Evolutionary conservation across 305 asterid genomes (phyloP), one percentile per base, ranked within the genome.

Genomic region (Fraxinus velutina): DNA sequence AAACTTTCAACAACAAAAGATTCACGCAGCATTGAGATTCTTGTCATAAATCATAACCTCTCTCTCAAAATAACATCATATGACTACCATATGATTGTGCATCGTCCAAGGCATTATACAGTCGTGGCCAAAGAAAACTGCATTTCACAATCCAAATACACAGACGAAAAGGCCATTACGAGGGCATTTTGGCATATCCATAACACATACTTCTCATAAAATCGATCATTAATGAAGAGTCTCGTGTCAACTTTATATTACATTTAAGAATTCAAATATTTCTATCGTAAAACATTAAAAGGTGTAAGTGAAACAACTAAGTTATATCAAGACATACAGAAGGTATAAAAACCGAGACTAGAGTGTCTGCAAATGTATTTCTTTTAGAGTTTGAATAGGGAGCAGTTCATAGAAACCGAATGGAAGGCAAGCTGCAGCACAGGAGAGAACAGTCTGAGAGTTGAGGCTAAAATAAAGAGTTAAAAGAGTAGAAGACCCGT

Each of bases 201-300:
- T 50, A 50, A 50, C 60, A 50, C 60, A 3, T 42, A 10, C 15
- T 29, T 57, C 30, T 72, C 42, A 66, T 44, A 42, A 27, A 13
- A 22, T 17, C n/a, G 21, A 39, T 36, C 82, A 83, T 75, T 79
- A 76, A 13, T 29, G 39, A 1, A 30, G 8, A 75, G 21, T 68
- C 77, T 70, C 17, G 73, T 15, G 32, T 34, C 81, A 78, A 68
- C 80, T 60, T 55, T 72, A 36, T 13, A 73, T 79, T 2, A 62
- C 72, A 62, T 7, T 6, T 57, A 57, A 72, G 83, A 52, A 80
- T 73, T 79, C 84, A 73, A 73, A 83, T 79, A 76, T 83, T 75
- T 36, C 34, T 34, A 86, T 80, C 55, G 29, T 29, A 55, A 75
- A 62, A 74, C 66, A 13, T 47, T 47, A 47, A 47, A 47, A 77